phyloP scores from a whole-genome alignment of 2,329 filamentous ascomycete species.

The Fusarium compactum region DNA sequence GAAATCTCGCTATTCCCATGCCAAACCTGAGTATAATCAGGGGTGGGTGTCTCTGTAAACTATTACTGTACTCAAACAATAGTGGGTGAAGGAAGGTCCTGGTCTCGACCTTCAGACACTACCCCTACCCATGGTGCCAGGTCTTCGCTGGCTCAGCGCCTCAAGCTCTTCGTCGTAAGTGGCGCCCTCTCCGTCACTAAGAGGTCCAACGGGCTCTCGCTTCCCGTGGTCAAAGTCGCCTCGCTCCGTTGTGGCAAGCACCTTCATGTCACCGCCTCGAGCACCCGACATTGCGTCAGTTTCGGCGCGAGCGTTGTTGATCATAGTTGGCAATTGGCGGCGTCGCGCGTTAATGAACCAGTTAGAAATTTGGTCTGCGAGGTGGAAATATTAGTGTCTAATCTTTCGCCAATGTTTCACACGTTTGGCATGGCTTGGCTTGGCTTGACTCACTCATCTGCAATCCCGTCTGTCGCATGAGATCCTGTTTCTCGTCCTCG shows the following conservation, averaged over 20 bases:
- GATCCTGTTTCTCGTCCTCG: conserved; percentile 86
- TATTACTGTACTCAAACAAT: background rate
- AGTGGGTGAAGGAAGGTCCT: conserved; percentile 1
- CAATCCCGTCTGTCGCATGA: conserved; percentile 81
- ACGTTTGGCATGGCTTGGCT: background rate
- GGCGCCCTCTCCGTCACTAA: conserved; percentile 62
- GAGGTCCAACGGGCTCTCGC: conserved; percentile 53
- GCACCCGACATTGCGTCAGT: conserved; percentile 59
- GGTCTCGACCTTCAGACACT: conserved; percentile 55
- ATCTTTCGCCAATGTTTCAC: background rate
- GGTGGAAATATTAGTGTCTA: conserved; percentile 28
- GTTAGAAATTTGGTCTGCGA: conserved; percentile 76
- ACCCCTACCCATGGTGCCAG: conserved; percentile 58
- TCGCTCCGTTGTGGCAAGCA: conserved; percentile 56
- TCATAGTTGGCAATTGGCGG: conserved; percentile 71
- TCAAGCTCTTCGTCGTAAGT: conserved; percentile 60
- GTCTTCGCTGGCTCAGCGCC: conserved; percentile 47
- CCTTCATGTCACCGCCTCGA: conserved; percentile 52
- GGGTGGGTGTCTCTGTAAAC: conserved; percentile 25
- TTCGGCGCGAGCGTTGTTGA: conserved; percentile 67
- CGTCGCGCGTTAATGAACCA: conserved; percentile 85
- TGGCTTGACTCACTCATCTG: conserved; percentile 75
- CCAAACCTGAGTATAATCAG: conserved; percentile 20
- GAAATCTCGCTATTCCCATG: conserved; percentile 40
- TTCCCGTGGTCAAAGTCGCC: conserved; percentile 54